Evolutionary conservation across 805 yeast genomes (phyloP), one percentile per base, ranked within the genome.

Genomic region (Hanseniaspora hatyaiensis): DNA sequence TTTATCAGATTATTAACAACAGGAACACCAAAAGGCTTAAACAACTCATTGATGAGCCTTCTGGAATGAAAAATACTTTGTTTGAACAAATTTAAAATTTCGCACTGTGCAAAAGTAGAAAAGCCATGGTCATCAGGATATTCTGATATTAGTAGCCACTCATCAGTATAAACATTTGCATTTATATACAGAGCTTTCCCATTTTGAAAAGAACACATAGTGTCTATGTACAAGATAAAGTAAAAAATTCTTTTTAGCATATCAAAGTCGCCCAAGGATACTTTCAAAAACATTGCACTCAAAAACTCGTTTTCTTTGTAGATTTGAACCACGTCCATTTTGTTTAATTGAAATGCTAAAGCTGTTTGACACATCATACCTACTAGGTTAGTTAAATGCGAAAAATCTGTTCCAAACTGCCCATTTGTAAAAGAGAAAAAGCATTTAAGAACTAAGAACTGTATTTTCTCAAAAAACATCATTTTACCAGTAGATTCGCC

Each of bases 401-500:
- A 45, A 23, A 53, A 49, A 38, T 62, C 65, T 20, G 57, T 56
- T 9, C 57, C 60, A 16, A 51, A 42, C 19, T 44, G 36, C 4
- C 51, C 48, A 28, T 41, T 34, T n/a, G 18, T 16, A 26, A 43
- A 28, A 4, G 28, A 29, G n/a, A 34, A 34, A 22, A 61, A 40
- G 37, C 50, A 47, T 24, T 56, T 40, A n/a, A 61, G 45, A 19
- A 61, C 29, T 8, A 59, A 40, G 34, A 54, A 55, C 43, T 61
- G 65, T 1, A 59, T 54, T 18, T 58, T 54, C 39, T 63, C 65
- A 4, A 60, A 22, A 37, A 50, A 62, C 44, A 51, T 56, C 6
- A 51, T 51, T 42, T 63, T 63, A 2, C 55, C 54, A 5, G 60
- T 52, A 6, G 55, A 34, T 16, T 56, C 52, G 3, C 66, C 66